Evolutionary conservation across 441 rosid genomes (phyloP).

Genomic region (Pelargonium australe): DNA sequence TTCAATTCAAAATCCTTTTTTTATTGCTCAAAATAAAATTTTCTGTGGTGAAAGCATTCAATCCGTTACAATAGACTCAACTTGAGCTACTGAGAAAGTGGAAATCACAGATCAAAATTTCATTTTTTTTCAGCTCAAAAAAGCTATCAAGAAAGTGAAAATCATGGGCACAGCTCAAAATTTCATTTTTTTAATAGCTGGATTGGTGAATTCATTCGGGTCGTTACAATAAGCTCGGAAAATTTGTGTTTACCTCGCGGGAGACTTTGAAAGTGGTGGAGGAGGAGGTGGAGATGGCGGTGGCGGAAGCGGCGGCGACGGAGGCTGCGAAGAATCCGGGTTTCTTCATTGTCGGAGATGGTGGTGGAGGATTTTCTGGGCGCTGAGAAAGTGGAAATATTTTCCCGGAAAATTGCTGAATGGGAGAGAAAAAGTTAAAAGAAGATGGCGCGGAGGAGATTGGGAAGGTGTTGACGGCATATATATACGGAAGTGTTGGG

Average conservation of each 20-base stretch:
- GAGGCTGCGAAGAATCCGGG: constrained; percentile 58
- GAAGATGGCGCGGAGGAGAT: not conserved
- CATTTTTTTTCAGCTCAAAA: no score
- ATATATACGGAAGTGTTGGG: constrained; percentile 14
- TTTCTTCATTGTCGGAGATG: constrained; percentile 44
- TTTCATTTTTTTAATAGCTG: not conserved
- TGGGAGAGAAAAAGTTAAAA: not conserved
- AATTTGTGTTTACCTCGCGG: not conserved
- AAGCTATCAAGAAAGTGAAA: not conserved
- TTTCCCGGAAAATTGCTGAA: not conserved
- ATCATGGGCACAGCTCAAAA: not conserved
- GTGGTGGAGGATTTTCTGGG: constrained; percentile 9
- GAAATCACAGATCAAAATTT: no score
- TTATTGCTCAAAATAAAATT: no score
- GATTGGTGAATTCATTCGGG: no score
- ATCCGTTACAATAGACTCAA: no score
- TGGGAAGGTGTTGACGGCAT: constrained; percentile 10
- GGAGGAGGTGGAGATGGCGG: constrained; percentile 37
- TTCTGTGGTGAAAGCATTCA: no score
- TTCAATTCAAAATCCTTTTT: no score
- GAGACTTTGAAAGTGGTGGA: constrained; percentile 8
- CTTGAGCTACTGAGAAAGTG: no score
- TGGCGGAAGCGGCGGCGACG: constrained; percentile 52
- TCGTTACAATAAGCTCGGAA: no score
- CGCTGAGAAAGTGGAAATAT: not conserved